Evolutionary conservation across 2,329 filamentous ascomycete genomes (phyloP).

Genomic region (Aspergillus calidoustus): DNA sequence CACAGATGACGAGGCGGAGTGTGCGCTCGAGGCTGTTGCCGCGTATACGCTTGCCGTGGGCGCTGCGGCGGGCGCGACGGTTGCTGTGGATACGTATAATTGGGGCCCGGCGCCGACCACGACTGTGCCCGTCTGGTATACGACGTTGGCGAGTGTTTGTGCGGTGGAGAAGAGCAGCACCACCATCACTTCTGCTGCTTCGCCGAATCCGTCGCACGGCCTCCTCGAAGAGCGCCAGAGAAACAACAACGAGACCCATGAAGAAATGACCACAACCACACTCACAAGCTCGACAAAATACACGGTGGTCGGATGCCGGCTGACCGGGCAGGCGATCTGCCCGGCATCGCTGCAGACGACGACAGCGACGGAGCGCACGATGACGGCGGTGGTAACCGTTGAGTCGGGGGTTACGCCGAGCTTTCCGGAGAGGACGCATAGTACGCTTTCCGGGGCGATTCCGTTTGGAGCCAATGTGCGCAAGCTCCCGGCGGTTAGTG

Average conservation of each 20-base stretch:
- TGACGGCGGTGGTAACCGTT: slow-evolving; percentile 12
- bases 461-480: slow-evolving; percentile 6
- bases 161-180: neutral
- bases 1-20: neutral
- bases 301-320: slow-evolving; percentile 1
- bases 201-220: too few relatives aligned
- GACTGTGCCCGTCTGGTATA: slow-evolving; percentile 14
- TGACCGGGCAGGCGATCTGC: slow-evolving; percentile 4
- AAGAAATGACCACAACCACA: neutral
- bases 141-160: slow-evolving; percentile 13
- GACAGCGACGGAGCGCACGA: neutral
- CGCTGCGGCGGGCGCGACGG: slow-evolving; percentile 12
- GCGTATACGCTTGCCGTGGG: slow-evolving; percentile 15
- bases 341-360: slow-evolving; percentile 7
- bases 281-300: slow-evolving; percentile 5
- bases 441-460: slow-evolving; percentile 1
- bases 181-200: neutral
- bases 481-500: neutral
- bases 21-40: slow-evolving; percentile 8
- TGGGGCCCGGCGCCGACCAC: slow-evolving; percentile 12
- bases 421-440: slow-evolving; percentile 4
- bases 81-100: slow-evolving; percentile 15
- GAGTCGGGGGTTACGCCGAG: neutral
- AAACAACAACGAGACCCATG: neutral
- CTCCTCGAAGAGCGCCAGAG: neutral